phyloP scores from a whole-genome alignment of 805 yeast genomes.

The Starmerella apicola region DNA sequence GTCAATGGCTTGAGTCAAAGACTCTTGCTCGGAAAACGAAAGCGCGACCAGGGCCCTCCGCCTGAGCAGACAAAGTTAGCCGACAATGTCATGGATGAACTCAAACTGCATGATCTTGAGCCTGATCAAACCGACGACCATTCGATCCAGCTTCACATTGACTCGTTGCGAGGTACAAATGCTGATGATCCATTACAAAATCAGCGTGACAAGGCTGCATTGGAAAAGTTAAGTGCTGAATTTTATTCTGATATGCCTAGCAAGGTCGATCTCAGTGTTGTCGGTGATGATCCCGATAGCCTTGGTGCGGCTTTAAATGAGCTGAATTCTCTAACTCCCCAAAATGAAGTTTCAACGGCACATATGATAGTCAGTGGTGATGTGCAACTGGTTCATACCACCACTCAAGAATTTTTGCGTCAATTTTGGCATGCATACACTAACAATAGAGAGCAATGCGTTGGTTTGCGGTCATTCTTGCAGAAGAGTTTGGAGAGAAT shows the following conservation, averaged over 20 bases:
- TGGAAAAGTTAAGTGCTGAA: background rate
- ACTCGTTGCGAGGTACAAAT: background rate
- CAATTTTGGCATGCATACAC: constrained; percentile 47
- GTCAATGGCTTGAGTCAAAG: constrained; percentile 81
- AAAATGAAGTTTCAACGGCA: background rate
- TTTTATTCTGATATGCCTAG: constrained; percentile 1
- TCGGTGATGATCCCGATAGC: constrained; percentile 22
- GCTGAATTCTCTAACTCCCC: constrained; percentile 11
- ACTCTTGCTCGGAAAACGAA: constrained; percentile 43
- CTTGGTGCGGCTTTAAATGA: constrained; percentile 9
- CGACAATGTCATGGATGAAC: constrained; percentile 19
- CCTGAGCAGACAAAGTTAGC: constrained; percentile 28
- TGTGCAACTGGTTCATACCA: constrained; percentile 52
- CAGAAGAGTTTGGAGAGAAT: constrained; percentile 15
- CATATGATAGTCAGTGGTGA: constrained; percentile 19
- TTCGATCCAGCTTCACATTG: constrained; percentile 10
- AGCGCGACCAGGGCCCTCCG: constrained; percentile 25
- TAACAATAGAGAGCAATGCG: constrained; percentile 29
- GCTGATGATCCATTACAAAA: background rate
- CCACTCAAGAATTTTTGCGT: constrained; percentile 60
- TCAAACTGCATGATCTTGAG: constrained; percentile 23
- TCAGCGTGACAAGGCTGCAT: background rate
- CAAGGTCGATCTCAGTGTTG: constrained; percentile 70
- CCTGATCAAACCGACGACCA: constrained; percentile 1
- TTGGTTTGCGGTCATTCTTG: constrained; percentile 8